Evolutionary conservation across 2,329 filamentous ascomycete species (phyloP).

Genomic region (Neofusicoccum sp.): DNA sequence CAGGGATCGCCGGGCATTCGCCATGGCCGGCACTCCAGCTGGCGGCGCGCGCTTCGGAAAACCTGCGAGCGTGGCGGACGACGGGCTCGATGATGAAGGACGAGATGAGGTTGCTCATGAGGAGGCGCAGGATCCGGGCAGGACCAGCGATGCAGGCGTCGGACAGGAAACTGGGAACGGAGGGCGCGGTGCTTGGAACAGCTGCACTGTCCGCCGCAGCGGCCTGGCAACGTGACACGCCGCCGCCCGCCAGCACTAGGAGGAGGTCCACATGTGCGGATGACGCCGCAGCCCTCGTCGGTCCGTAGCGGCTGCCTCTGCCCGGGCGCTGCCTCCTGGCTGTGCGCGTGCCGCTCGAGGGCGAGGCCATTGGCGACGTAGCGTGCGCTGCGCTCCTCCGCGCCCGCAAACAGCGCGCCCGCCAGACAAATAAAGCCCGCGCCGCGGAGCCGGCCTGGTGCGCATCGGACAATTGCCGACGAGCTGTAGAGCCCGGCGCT

Average conservation of each 20-base stretch:
- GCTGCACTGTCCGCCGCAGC: slow-evolving; percentile 2
- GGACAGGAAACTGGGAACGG: slow-evolving; percentile 10
- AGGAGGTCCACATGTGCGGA: slow-evolving; percentile 1
- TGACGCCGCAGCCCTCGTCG: not conserved
- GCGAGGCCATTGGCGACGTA: not conserved
- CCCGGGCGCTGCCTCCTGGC: not conserved
- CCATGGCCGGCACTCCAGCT: slow-evolving; percentile 14
- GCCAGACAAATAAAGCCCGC: not conserved
- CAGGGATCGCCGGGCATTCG: slow-evolving; percentile 15
- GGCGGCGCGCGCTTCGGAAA: slow-evolving; percentile 27
- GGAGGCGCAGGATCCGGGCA: not conserved
- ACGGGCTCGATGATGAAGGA: slow-evolving; percentile 42
- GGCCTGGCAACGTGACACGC: slow-evolving; percentile 4
- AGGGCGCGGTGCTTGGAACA: slow-evolving; percentile 6
- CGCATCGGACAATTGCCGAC: not conserved
- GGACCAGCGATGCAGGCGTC: not conserved
- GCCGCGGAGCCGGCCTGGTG: not conserved
- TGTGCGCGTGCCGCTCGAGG: not conserved
- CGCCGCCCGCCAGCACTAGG: slow-evolving; percentile 3
- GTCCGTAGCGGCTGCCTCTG: not conserved
- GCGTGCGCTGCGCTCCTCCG: not conserved
- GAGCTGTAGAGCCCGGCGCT: not conserved
- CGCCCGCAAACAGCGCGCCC: not conserved
- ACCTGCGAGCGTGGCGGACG: slow-evolving; percentile 39
- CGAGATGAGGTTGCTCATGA: slow-evolving; percentile 39